Evolutionary conservation across 768 basidiomycete genomes (phyloP).

Genomic region (Xerocomus brunneocitrinus): DNA sequence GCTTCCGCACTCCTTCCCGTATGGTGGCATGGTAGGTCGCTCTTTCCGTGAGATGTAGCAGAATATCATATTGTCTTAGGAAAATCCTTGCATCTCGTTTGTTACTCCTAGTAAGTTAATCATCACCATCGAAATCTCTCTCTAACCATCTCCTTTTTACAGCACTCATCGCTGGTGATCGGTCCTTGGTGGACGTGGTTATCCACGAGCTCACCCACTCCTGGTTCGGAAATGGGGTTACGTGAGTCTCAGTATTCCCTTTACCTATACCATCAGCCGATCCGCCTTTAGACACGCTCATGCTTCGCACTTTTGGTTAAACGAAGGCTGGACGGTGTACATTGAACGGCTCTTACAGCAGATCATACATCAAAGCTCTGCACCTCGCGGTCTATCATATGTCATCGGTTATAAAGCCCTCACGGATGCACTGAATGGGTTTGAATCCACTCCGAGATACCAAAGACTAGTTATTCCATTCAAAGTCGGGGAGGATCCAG

Average conservation of each 20-base stretch:
- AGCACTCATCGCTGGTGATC: slow-evolving; percentile 85
- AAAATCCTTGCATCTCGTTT: slow-evolving; percentile 87
- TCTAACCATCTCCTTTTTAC: not conserved
- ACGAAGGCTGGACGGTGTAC: slow-evolving; percentile 94
- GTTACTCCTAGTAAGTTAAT: slow-evolving; percentile 69
- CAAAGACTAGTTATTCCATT: slow-evolving; percentile 74
- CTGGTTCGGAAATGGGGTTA: slow-evolving; percentile 89
- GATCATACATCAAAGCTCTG: slow-evolving; percentile 58
- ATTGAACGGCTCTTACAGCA: slow-evolving; percentile 79
- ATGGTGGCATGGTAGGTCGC: slow-evolving; percentile 71
- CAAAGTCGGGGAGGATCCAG: slow-evolving; percentile 68
- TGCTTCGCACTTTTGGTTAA: slow-evolving; percentile 83
- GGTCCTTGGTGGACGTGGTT: slow-evolving; percentile 81
- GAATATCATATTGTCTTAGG: slow-evolving; percentile 39
- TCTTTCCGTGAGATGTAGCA: not conserved
- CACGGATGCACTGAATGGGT: slow-evolving; percentile 62
- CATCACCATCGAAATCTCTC: not conserved
- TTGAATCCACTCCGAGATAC: slow-evolving; percentile 57
- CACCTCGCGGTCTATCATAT: slow-evolving; percentile 78
- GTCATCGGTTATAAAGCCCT: slow-evolving; percentile 72
- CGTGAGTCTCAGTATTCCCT: slow-evolving; percentile 37
- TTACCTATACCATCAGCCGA: not conserved
- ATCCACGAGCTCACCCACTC: slow-evolving; percentile 85
- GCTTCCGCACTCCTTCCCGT: slow-evolving; percentile 88
- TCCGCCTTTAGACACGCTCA: slow-evolving; percentile 49